A percentile compares a stretch with the other conserved stretches of the same genome.
Evolutionary conservation across 495 filamentous ascomycete species (phyloP).

Genomic region (Neurospora sp.): DNA sequence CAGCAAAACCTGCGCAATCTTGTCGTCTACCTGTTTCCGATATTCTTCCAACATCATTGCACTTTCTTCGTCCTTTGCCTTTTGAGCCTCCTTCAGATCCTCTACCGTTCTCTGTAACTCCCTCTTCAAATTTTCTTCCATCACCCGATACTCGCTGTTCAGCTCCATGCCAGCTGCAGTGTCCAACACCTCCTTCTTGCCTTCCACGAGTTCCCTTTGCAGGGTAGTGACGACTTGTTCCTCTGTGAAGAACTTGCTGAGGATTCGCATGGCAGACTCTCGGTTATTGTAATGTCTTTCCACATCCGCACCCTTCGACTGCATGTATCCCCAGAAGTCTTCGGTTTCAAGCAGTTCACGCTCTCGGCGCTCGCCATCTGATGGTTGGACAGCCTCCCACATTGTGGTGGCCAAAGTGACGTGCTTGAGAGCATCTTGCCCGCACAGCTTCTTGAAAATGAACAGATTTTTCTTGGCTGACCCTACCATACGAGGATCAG

Average conservation of each 20-base stretch:
- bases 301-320: constrained; percentile 16
- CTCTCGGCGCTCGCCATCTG: constrained; percentile 23
- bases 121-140: not conserved
- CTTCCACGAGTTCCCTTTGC: not conserved
- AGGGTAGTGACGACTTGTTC: not conserved
- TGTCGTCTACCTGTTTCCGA: not conserved
- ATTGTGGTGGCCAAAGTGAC: constrained; percentile 37
- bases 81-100: not conserved
- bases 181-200: not conserved
- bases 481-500: constrained; percentile 26
- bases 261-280: constrained; percentile 12
- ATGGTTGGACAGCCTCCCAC: constrained; percentile 24
- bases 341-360: constrained; percentile 20
- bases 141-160: not conserved
- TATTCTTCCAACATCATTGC: not conserved
- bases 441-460: constrained; percentile 39
- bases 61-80: not conserved
- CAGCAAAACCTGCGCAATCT: not conserved
- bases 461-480: constrained; percentile 29
- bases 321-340: constrained; percentile 33
- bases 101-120: not conserved
- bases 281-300: constrained; percentile 16
- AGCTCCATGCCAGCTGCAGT: not conserved
- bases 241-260: not conserved
- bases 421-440: constrained; percentile 21